Percentiles rank a stretch among this genome's conserved stretches.
Evolutionary conservation across 805 yeast genomes (phyloP).

Genomic region (Tetrapisispora nanseiensis): DNA sequence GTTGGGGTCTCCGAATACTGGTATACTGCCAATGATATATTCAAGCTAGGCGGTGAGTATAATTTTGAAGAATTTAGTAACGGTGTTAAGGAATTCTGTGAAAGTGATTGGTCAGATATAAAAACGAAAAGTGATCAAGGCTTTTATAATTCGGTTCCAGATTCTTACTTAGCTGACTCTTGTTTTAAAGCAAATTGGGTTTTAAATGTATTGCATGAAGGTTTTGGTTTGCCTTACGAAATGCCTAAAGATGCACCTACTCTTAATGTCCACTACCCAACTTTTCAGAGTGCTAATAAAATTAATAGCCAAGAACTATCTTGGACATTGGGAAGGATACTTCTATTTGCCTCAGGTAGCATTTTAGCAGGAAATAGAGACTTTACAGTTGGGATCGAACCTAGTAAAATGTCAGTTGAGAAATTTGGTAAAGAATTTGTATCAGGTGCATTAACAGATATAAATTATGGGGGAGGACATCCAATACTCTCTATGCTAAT

Average conservation of each 20-base stretch:
- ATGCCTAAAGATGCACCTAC: slow-evolving; percentile 30
- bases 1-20: slow-evolving; percentile 95
- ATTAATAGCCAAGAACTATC: slow-evolving; percentile 80
- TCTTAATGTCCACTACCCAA: slow-evolving; percentile 34
- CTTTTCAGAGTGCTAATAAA: slow-evolving; percentile 74
- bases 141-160: slow-evolving; percentile 45
- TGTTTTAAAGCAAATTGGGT: slow-evolving; percentile 97
- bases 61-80: slow-evolving; percentile 61
- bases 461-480: no score
- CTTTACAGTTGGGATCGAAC: slow-evolving; percentile 20
- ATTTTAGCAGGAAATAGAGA: slow-evolving; percentile 25
- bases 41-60: slow-evolving; percentile 81
- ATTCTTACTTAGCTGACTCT: slow-evolving; percentile 54
- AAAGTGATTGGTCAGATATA: slow-evolving; percentile 58
- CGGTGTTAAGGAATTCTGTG: slow-evolving; percentile 64
- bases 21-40: slow-evolving; percentile 92
- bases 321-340: slow-evolving; percentile 89
- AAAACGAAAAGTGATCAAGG: slow-evolving; percentile 42
- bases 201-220: slow-evolving; percentile 78
- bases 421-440: slow-evolving; percentile 19
- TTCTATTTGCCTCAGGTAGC: slow-evolving; percentile 72
- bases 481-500: not conserved
- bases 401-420: slow-evolving; percentile 15
- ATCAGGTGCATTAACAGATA: slow-evolving; percentile 9
- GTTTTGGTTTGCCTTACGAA: slow-evolving; percentile 74